Percentiles rank a stretch among this genome's conserved stretches.
Evolutionary conservation across 768 basidiomycete genomes (phyloP).

Genomic region (Leccinum barrowsii): DNA sequence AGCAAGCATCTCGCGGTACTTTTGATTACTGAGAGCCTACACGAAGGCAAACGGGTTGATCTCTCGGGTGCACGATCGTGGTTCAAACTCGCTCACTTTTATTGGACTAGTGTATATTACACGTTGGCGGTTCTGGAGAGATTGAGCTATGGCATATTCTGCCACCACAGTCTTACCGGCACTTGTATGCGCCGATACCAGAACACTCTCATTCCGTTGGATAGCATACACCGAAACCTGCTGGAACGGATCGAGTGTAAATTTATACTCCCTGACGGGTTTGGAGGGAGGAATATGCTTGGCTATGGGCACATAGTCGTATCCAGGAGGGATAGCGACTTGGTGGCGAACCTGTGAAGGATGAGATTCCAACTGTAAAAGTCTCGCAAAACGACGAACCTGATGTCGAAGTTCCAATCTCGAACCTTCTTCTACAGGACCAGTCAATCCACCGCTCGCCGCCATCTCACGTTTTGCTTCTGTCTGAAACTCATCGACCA

Average conservation of each 20-base stretch:
- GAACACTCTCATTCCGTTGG: slow-evolving; percentile 93
- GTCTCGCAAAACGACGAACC: slow-evolving; percentile 28
- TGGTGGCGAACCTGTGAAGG: slow-evolving; percentile 78
- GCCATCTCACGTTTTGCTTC: slow-evolving; percentile 91
- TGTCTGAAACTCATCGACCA: slow-evolving; percentile 92
- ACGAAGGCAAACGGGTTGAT: slow-evolving; percentile 18
- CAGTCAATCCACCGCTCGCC: slow-evolving; percentile 83
- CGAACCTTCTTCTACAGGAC: slow-evolving; percentile 61
- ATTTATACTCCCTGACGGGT: slow-evolving; percentile 91
- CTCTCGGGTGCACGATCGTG: slow-evolving; percentile 10
- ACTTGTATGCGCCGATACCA: slow-evolving; percentile 98
- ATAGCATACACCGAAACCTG: slow-evolving; percentile 92
- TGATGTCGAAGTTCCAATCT: slow-evolving; percentile 80
- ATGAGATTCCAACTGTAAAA: slow-evolving; percentile 5
- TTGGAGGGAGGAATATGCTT: slow-evolving; percentile 89
- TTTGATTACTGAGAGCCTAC: slow-evolving; percentile 97
- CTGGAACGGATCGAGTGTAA: slow-evolving; percentile 96
- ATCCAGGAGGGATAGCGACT: slow-evolving; percentile 92
- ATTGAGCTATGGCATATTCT: slow-evolving; percentile 98
- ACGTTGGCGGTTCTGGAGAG: slow-evolving; percentile 87
- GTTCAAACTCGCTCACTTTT: slow-evolving; percentile 63
- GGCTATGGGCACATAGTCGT: slow-evolving; percentile 86
- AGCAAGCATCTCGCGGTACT: slow-evolving; percentile 96
- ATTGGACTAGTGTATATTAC: slow-evolving; percentile 99
- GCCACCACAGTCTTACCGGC: slow-evolving; percentile 99